Base-by-base conservation (phyloP, 2,329 filamentous ascomycete genomes). In the Colletotrichum gloeosporioides region DNA sequence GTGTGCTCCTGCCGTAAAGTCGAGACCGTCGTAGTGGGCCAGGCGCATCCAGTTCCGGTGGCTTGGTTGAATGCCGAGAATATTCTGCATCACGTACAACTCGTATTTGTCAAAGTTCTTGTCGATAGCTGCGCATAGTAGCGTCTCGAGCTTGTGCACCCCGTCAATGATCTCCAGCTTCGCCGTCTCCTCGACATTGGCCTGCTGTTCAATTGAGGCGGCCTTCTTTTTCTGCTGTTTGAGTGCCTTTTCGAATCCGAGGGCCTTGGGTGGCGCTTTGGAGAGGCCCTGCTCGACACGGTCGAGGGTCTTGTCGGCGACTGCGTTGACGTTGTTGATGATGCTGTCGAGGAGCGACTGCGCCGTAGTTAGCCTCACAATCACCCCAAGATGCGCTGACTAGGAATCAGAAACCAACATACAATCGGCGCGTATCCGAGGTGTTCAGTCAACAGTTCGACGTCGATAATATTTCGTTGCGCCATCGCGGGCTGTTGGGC, bases 341-440 rank as follows among this genome's bases (percentile, higher is more conserved):
- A 99, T 96, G 86, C 99, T 96, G 91, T 99, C 97, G 82, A 99
- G 94, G 57, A 99, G 92, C 77, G 95, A 95, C 96, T 98, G 81
- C 31, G 59, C 22, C 15, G 53, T 44, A 61, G 73, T 34, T 59
- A 61, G 68, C 79, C 72, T 74, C 72, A 73, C 36, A 57, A 74
- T 71, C 61, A 59, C 32, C 59, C 32, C 8, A 64, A 31, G 27
- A 32, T 62, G 29, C 59, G 36, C 71, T 70, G 69, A 66, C 70
- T 29, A 32, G 49, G 36, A 44, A 6, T n/a, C 57, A 63, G 71
- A 34, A 76, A 78, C 69, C 70, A 31, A 88, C 94, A 82, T 86
- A 98, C 96, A 79, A 98, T 92, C 32, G 96, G 97, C 3, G 97
- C 96, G 81, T 98, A 98, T 79, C 95, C 95, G 81, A 99, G 95